Percentiles rank a stretch among this genome's conserved stretches.
Evolutionary conservation across 768 basidiomycete species (phyloP).

Genomic region (Naganishia randhawae): DNA sequence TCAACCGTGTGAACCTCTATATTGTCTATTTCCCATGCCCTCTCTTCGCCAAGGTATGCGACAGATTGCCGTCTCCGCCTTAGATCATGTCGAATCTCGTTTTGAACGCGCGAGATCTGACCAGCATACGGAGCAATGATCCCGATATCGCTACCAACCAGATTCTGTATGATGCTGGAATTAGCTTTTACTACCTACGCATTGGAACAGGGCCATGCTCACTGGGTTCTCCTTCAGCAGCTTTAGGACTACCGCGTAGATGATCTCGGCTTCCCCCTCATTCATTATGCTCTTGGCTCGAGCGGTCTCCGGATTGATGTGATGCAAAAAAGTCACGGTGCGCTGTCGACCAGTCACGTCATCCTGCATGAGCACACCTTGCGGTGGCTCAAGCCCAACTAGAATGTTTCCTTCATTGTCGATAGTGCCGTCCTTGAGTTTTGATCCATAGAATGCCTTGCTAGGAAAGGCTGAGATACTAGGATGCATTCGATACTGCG

Average conservation of each 20-base stretch:
- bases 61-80: conserved; percentile 60
- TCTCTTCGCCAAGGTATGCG: conserved; percentile 61
- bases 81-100: conserved; percentile 61
- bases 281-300: conserved; percentile 74
- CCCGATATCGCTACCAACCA: conserved; percentile 74
- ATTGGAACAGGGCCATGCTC: conserved; percentile 40
- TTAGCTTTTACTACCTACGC: neutral
- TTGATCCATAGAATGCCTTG: conserved; percentile 70
- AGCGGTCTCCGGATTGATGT: conserved; percentile 64
- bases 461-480: conserved; percentile 82
- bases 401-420: conserved; percentile 56
- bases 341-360: conserved; percentile 56
- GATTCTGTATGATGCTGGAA: conserved; percentile 50
- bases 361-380: conserved; percentile 53
- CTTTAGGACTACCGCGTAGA: conserved; percentile 77
- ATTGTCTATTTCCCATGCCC: conserved; percentile 62
- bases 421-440: conserved; percentile 71
- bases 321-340: conserved; percentile 77
- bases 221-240: conserved; percentile 71
- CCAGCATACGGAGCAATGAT: conserved; percentile 89
- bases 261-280: conserved; percentile 69
- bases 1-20: conserved; percentile 91
- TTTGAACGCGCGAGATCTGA: conserved; percentile 72
- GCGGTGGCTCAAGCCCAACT: conserved; percentile 61
- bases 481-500: conserved; percentile 97